phyloP scores from a whole-genome alignment of 1,284 basidiomycete species.

The Rhodotorula sp. region DNA sequence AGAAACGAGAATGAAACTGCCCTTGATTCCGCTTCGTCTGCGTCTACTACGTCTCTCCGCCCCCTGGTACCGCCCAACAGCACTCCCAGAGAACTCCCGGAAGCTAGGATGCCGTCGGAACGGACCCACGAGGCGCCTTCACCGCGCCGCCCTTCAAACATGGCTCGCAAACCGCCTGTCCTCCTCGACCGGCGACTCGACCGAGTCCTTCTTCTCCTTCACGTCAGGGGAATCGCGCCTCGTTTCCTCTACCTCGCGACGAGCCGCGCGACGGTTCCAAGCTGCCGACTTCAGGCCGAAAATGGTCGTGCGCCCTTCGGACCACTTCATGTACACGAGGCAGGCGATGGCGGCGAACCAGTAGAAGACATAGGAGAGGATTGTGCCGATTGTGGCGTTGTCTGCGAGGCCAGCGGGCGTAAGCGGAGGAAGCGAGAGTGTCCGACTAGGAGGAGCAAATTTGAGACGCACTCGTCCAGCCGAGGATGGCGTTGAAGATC shows the following conservation, averaged over 20 bases:
- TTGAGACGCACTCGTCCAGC: conserved; percentile 36
- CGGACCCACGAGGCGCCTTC: neutral
- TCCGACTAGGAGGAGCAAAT: neutral
- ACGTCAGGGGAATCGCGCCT: neutral
- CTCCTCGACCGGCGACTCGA: conserved; percentile 27
- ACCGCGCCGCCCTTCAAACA: neutral
- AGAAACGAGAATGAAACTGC: no score
- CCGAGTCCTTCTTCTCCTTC: conserved; percentile 17
- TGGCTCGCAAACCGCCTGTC: conserved; percentile 27
- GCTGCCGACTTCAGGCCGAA: conserved; percentile 30
- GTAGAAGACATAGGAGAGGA: conserved; percentile 31
- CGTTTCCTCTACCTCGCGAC: neutral
- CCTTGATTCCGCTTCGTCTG: no score
- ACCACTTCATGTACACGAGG: conserved; percentile 69
- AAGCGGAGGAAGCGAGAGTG: neutral
- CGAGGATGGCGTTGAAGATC: conserved; percentile 24
- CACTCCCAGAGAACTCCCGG: no score
- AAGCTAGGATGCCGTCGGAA: neutral
- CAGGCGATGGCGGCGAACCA: conserved; percentile 61
- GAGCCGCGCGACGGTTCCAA: conserved; percentile 19
- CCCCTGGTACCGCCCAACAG: no score
- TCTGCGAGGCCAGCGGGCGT: neutral
- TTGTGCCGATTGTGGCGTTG: conserved; percentile 14
- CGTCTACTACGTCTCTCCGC: no score
- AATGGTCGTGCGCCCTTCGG: conserved; percentile 52